Evolutionary conservation across 345 rosid species (phyloP).

Genomic region (Hibiscus tridactylites): DNA sequence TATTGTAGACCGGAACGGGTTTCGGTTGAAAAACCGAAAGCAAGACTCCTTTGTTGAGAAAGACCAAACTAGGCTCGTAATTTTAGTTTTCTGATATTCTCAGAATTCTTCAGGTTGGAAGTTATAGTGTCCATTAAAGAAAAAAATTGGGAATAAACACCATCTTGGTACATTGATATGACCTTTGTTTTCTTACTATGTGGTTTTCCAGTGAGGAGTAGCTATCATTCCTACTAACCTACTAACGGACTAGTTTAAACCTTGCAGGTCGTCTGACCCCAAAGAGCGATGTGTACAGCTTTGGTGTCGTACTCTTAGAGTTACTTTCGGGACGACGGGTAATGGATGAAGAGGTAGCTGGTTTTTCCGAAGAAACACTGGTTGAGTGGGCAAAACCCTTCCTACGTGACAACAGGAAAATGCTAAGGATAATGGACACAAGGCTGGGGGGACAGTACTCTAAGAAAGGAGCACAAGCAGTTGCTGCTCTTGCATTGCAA

Average conservation of each 20-base stretch:
- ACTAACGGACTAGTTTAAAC: neutral
- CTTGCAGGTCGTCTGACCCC: conserved; percentile 78
- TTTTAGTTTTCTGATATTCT: too few relatives aligned
- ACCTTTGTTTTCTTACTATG: neutral
- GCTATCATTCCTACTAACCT: neutral
- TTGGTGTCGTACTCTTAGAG: conserved; percentile 76
- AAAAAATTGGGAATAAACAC: neutral
- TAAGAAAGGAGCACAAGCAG: conserved; percentile 66
- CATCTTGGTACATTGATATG: neutral
- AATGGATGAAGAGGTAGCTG: conserved; percentile 43
- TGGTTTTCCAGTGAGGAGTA: neutral
- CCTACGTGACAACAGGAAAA: conserved; percentile 48
- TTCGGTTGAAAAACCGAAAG: neutral
- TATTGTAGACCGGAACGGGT: neutral
- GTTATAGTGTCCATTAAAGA: neutral
- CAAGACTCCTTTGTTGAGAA: neutral
- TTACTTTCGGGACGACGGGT: conserved; percentile 61
- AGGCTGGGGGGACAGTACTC: conserved; percentile 80
- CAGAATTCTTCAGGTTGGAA: neutral
- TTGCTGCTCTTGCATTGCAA: conserved; percentile 59
- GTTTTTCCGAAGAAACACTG: conserved; percentile 46
- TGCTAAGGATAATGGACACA: conserved; percentile 79
- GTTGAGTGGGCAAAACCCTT: conserved; percentile 90
- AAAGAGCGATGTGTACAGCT: conserved; percentile 86
- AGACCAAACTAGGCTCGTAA: too few relatives aligned